Conservation (phyloP, 768 basidiomycete species). For the Leccinum subgranulosum region DNA sequence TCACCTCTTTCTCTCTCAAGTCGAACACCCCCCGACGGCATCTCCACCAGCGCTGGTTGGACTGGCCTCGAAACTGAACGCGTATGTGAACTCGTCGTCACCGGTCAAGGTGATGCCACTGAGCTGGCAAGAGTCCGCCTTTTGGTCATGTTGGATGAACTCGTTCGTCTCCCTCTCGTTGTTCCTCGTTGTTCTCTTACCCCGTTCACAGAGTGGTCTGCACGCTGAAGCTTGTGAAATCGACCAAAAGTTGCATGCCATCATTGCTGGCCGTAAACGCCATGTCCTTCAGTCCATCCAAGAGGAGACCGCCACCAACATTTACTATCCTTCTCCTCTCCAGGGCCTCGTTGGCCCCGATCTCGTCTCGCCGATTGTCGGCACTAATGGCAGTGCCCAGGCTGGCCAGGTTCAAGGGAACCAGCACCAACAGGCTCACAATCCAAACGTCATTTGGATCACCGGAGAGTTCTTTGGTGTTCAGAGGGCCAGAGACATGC, state of each 20-base stretch:
- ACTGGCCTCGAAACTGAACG: constrained; percentile 92
- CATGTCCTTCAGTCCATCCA: constrained; percentile 85
- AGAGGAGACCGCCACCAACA: constrained; percentile 96
- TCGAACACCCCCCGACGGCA: constrained; percentile 73
- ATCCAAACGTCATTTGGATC: constrained; percentile 85
- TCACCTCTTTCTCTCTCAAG: constrained; percentile 72
- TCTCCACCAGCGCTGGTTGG: constrained; percentile 75
- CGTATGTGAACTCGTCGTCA: constrained; percentile 89
- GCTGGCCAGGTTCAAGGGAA: constrained; percentile 17
- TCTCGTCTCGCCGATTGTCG: constrained; percentile 39
- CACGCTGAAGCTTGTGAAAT: constrained; percentile 91
- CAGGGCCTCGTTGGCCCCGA: constrained; percentile 82
- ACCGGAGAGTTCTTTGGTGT: constrained; percentile 98
- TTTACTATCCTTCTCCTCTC: constrained; percentile 89
- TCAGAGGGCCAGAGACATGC: constrained; percentile 92
- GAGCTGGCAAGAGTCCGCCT: constrained; percentile 88
- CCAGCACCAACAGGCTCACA: constrained; percentile 42
- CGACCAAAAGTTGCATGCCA: constrained; percentile 90
- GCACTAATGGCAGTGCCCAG: constrained; percentile 33
- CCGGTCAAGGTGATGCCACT: constrained; percentile 84
- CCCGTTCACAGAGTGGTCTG: constrained; percentile 66
- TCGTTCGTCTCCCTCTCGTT: constrained; percentile 53
- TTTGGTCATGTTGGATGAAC: constrained; percentile 91
- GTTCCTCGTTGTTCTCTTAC: not conserved
- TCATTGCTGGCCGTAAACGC: constrained; percentile 88